phyloP scores from a whole-genome alignment of 1,284 basidiomycete genomes.

The Tilletia setariae region DNA sequence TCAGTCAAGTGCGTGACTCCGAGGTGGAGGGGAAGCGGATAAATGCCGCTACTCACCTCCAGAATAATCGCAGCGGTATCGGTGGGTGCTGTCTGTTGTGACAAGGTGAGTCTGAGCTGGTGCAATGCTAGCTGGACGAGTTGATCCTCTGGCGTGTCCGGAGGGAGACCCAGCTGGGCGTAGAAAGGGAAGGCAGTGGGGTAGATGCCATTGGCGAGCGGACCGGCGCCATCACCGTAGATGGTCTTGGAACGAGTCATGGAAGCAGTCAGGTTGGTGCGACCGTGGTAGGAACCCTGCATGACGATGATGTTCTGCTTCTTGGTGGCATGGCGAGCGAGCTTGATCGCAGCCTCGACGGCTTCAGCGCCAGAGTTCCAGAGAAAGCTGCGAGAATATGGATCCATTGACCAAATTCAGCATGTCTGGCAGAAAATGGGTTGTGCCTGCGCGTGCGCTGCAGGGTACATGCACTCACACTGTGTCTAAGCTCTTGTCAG shows the following conservation, averaged over 20 bases:
- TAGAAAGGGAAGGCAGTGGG: constrained; percentile 85
- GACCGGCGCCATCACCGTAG: constrained; percentile 74
- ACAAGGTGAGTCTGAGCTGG: constrained; percentile 77
- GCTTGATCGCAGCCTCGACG: constrained; percentile 75
- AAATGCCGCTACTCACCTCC: constrained; percentile 48
- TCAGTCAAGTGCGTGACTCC: neutral
- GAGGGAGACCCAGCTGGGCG: constrained; percentile 73
- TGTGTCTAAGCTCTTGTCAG: constrained; percentile 79
- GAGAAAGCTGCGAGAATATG: constrained; percentile 26
- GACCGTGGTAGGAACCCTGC: constrained; percentile 61
- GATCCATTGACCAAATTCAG: neutral
- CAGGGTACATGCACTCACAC: constrained; percentile 63
- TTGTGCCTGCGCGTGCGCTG: too few relatives aligned
- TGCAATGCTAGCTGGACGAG: constrained; percentile 70
- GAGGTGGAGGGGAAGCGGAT: neutral
- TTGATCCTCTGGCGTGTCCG: constrained; percentile 65
- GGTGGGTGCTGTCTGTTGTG: constrained; percentile 67
- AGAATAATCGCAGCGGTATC: constrained; percentile 90
- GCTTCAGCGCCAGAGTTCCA: constrained; percentile 94
- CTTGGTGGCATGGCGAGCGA: constrained; percentile 70
- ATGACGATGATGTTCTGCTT: constrained; percentile 84
- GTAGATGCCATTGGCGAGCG: constrained; percentile 83
- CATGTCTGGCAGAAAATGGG: constrained; percentile 49
- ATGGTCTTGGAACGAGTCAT: constrained; percentile 86
- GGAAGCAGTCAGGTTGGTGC: constrained; percentile 70